Evolutionary conservation across 768 basidiomycete genomes (phyloP), one percentile per base, ranked within the genome.

Genomic region (Trametes maxima): DNA sequence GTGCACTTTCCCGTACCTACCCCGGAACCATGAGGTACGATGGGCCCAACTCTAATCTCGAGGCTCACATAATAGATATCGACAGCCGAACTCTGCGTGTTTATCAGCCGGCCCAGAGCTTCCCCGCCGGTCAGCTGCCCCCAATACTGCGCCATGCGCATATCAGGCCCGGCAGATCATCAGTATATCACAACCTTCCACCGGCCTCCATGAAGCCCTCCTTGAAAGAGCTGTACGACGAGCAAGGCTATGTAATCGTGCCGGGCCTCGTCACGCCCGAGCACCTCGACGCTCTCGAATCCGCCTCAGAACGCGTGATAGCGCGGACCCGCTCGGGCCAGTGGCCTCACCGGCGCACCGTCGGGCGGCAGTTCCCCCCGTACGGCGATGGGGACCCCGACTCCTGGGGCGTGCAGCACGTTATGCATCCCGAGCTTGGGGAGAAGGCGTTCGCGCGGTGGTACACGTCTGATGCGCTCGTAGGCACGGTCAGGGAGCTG

Each of bases 351-450:
- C 78, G 88, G 3, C 82, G 90, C 37, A 86, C 84, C 0, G 87
- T 92, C 17, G 90, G 91, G 1, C 87, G 86, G 62, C 88, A 90
- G 70, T 92, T 92, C 62, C 89, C 90, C 3, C 90, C 90, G 0
- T 92, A 80, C 65, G 85, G 80, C 54, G 73, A 80, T 35, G 76
- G 66, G 42, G 73, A 83, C 53, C 81, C 84, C 1, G 90, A 92
- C 72, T 83, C 86, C 0, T 92, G 90, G 90, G 91, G 90, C 1
- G 84, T 91, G 1, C 90, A 92, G 65, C 89, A 92, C 63, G 71
- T 89, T 46, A 92, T 93, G 91, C 90, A 92, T 67, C 90, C 89
- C 1, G 84, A 80, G 35, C 78, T 92, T 0, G 76, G 72, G 0
- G 86, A 89, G 67, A 77, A 80, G 0, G 77, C 68, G 5, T 92